Evolutionary conservation across 257 asterid genomes (phyloP).

Genomic region (Forsythia viridissima): DNA sequence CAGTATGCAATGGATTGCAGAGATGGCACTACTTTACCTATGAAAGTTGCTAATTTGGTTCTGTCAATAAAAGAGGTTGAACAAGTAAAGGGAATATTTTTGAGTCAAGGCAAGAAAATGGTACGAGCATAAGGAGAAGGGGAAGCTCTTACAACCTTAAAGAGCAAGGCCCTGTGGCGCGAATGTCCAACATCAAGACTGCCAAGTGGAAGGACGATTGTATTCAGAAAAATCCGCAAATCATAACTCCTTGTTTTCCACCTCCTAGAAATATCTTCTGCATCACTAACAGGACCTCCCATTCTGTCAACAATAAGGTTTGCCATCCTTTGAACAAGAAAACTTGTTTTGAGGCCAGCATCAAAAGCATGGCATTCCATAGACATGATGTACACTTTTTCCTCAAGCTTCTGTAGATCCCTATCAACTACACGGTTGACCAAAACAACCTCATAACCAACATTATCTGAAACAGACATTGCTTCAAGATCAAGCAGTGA

Average conservation of each 20-base stretch:
- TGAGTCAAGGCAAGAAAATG: neutral
- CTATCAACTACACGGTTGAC: conserved; percentile 71
- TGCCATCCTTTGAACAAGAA: conserved; percentile 76
- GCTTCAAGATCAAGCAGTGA: conserved; percentile 69
- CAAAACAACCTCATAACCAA: conserved; percentile 73
- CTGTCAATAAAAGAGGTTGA: neutral
- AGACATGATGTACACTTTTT: conserved; percentile 63
- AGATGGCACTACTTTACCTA: neutral
- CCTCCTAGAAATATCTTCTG: conserved; percentile 79
- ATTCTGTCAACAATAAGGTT: conserved; percentile 74
- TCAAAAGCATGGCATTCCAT: conserved; percentile 54
- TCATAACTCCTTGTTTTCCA: conserved; percentile 77
- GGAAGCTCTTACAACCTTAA: conserved; percentile 65
- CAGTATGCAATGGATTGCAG: neutral
- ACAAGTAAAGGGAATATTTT: neutral
- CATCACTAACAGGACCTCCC: conserved; percentile 94
- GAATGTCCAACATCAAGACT: conserved; percentile 94
- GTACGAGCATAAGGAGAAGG: conserved; percentile 21
- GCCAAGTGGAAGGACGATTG: conserved; percentile 80
- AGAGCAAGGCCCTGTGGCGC: conserved; percentile 96
- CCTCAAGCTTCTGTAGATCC: conserved; percentile 81
- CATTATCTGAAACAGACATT: conserved; percentile 54
- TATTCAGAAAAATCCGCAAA: conserved; percentile 49
- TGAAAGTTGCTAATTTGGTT: neutral
- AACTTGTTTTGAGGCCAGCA: conserved; percentile 48